Evolutionary conservation across 768 basidiomycete species (phyloP).

Genomic region (Cystoderma amianthinum): DNA sequence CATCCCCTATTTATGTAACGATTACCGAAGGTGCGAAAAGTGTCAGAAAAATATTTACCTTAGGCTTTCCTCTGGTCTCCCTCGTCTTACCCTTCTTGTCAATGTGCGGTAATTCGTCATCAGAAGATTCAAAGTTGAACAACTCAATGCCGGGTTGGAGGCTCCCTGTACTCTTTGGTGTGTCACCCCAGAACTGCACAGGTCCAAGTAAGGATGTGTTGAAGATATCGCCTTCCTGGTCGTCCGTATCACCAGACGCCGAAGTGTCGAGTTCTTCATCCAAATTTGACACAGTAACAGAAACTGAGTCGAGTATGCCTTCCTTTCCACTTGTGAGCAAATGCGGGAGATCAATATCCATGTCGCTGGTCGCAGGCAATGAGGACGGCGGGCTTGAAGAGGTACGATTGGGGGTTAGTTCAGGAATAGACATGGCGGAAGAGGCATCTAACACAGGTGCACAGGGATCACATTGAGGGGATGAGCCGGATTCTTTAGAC

Average conservation of each 20-base stretch:
- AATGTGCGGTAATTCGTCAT: conserved; percentile 21
- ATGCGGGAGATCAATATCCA: conserved; percentile 19
- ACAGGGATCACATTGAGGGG: conserved; percentile 12
- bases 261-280: conserved; percentile 12
- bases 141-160: conserved; percentile 35
- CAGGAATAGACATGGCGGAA: conserved; percentile 45
- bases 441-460: conserved; percentile 28
- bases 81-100: conserved; percentile 21
- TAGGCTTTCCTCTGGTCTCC: conserved; percentile 14
- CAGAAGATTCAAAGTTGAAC: conserved; percentile 18
- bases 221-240: conserved; percentile 26
- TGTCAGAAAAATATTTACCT: conserved; percentile 13
- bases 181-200: conserved; percentile 36
- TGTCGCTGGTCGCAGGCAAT: conserved; percentile 29
- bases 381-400: conserved; percentile 58
- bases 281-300: conserved; percentile 1
- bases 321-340: conserved; percentile 1
- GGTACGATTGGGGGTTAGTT: conserved; percentile 51
- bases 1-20: no score
- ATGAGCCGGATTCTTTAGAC: conserved; percentile 5
- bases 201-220: conserved; percentile 29
- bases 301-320: not conserved
- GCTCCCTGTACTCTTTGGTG: conserved; percentile 17
- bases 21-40: no score
- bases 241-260: conserved; percentile 10